A percentile compares a stretch with the other conserved stretches of the same genome.
Evolutionary conservation across 169 alveolate genomes (phyloP).

Genomic region (Babesia bigemina): DNA sequence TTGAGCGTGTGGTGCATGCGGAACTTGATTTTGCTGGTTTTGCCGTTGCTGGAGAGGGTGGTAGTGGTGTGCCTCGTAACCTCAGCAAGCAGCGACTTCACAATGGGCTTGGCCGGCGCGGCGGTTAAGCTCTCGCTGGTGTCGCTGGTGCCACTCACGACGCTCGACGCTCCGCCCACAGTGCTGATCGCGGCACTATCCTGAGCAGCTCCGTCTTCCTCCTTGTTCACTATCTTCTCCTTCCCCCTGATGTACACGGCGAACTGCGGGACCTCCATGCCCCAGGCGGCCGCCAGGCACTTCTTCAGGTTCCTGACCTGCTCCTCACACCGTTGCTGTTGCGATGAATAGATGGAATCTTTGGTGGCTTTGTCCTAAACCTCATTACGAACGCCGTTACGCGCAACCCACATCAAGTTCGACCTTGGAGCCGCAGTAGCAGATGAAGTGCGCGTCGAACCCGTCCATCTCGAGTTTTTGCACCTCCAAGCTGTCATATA

Average conservation of each 20-base stretch:
- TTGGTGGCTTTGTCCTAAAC: constrained; percentile 44
- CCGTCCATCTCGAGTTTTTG: constrained; percentile 74
- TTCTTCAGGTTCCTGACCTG: constrained; percentile 58
- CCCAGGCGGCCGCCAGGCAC: constrained; percentile 67
- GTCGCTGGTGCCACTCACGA: constrained; percentile 44
- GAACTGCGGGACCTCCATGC: constrained; percentile 67
- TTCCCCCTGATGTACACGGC: constrained; percentile 37
- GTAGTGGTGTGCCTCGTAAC: constrained; percentile 18
- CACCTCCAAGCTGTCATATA: constrained; percentile 73
- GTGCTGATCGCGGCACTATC: constrained; percentile 19
- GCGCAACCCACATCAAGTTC: constrained; percentile 67
- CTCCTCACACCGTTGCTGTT: constrained; percentile 68
- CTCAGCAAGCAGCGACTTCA: constrained; percentile 36
- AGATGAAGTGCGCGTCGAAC: constrained; percentile 75
- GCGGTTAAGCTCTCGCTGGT: constrained; percentile 6
- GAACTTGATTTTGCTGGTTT: constrained; percentile 52
- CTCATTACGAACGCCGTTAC: neutral
- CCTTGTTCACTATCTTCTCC: constrained; percentile 10
- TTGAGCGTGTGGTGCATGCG: constrained; percentile 28
- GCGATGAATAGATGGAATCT: constrained; percentile 64
- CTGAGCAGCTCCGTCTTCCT: neutral
- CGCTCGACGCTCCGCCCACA: constrained; percentile 59
- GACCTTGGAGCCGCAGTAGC: constrained; percentile 75
- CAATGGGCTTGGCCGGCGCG: constrained; percentile 15
- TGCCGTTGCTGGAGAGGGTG: constrained; percentile 1